phyloP scores from a whole-genome alignment of 139 green algal genomes.

The Eudorina sp. region DNA sequence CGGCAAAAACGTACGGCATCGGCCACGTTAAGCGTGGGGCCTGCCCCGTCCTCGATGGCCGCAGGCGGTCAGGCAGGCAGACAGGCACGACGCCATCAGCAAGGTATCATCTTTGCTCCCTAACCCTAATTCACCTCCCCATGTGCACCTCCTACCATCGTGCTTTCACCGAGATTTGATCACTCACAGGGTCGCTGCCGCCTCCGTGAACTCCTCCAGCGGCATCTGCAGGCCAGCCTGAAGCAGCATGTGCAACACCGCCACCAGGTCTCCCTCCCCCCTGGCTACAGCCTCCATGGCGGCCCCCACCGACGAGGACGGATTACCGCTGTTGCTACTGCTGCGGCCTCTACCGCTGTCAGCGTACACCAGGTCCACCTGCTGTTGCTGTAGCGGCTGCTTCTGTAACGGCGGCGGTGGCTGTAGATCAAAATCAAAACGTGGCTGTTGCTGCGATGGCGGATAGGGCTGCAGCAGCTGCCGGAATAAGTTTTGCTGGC shows the following conservation, averaged over 20 bases:
- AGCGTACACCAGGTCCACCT: not conserved
- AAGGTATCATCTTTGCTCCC: too few relatives aligned
- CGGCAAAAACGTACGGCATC: too few relatives aligned
- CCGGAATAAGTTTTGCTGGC: not conserved
- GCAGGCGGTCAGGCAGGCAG: too few relatives aligned
- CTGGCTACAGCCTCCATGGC: not conserved
- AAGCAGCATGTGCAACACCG: conserved; percentile 20
- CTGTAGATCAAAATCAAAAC: too few relatives aligned
- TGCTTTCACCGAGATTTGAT: too few relatives aligned
- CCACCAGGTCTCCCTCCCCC: not conserved
- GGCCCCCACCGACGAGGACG: not conserved
- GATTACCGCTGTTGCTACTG: not conserved
- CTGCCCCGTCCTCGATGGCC: too few relatives aligned
- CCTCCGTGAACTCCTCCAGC: not conserved
- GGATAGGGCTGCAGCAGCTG: not conserved
- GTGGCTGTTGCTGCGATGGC: not conserved
- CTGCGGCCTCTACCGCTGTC: not conserved
- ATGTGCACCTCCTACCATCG: too few relatives aligned
- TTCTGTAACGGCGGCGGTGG: not conserved
- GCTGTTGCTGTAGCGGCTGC: not conserved
- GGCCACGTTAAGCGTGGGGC: too few relatives aligned
- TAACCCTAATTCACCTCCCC: too few relatives aligned
- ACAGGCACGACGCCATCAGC: too few relatives aligned
- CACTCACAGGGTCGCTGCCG: not conserved
- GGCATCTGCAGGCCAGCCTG: conserved; percentile 18